Conservation (phyloP, 2,329 filamentous ascomycete genomes). For the Celoporthe dispersa region DNA sequence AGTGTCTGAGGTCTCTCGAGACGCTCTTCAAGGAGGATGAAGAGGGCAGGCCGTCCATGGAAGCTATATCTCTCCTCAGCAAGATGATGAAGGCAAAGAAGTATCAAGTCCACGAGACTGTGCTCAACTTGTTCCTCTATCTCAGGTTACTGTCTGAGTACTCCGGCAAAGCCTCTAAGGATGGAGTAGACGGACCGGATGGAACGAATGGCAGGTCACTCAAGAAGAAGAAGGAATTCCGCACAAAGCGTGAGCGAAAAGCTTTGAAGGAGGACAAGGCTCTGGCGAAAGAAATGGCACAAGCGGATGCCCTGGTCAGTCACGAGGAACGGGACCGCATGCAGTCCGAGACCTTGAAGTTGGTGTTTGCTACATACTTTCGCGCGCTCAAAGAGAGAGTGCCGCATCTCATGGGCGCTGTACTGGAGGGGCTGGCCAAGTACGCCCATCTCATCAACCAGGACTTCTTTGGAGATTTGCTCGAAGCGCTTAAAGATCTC, state of each 20-base stretch:
- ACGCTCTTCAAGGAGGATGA: slow-evolving; percentile 85
- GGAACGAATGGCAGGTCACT: slow-evolving; percentile 56
- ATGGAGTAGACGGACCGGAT: slow-evolving; percentile 64
- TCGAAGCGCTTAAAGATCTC: slow-evolving; percentile 92
- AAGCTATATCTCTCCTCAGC: slow-evolving; percentile 80
- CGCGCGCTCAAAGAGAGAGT: slow-evolving; percentile 84
- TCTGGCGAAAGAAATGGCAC: slow-evolving; percentile 89
- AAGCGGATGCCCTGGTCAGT: slow-evolving; percentile 87
- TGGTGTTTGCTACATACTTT: slow-evolving; percentile 96
- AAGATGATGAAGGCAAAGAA: slow-evolving; percentile 95
- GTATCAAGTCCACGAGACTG: slow-evolving; percentile 81
- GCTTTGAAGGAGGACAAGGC: slow-evolving; percentile 81
- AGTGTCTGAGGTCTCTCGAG: slow-evolving; percentile 79
- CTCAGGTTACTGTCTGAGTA: slow-evolving; percentile 89
- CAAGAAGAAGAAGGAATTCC: slow-evolving; percentile 80
- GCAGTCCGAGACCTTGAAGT: slow-evolving; percentile 93
- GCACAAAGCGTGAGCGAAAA: slow-evolving; percentile 88
- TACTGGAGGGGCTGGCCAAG: slow-evolving; percentile 89
- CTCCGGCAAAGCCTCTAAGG: slow-evolving; percentile 78
- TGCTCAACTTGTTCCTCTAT: slow-evolving; percentile 89
- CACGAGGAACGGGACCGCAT: slow-evolving; percentile 93
- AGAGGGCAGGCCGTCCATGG: slow-evolving; percentile 84
- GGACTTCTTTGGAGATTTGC: slow-evolving; percentile 95
- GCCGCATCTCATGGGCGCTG: slow-evolving; percentile 91
- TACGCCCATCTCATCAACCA: slow-evolving; percentile 98